These are phyloP conservation scores for Umbelopsis isabellina DNA, from an alignment of 192 early-diverging fungal species.

Conservation along the genomic window DNA sequence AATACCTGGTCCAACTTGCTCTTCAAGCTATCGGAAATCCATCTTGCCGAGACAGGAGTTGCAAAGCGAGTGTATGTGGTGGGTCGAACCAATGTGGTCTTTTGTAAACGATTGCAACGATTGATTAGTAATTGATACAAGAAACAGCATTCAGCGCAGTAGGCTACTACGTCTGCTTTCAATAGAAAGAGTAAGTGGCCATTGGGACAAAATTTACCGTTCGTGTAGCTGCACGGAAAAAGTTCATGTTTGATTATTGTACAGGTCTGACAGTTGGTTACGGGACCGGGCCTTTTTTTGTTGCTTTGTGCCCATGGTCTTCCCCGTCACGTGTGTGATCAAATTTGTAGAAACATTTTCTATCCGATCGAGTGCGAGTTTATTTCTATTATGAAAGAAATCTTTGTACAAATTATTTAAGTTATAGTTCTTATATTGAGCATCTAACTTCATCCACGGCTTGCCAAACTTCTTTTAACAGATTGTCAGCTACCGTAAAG, in stretches of 20 bases:
- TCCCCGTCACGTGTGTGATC: neutral
- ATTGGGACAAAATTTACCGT: constrained; percentile 23
- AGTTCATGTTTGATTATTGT: constrained; percentile 26
- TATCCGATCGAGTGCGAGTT: neutral
- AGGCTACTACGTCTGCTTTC: neutral
- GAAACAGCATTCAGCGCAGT: neutral
- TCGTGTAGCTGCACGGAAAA: constrained; percentile 31
- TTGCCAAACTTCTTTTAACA: constrained; percentile 4
- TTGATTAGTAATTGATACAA: neutral
- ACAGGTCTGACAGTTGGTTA: neutral
- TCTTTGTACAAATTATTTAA: constrained; percentile 8
- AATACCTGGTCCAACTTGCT: constrained; percentile 31
- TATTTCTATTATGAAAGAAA: neutral
- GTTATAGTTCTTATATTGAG: neutral
- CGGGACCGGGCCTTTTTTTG: neutral
- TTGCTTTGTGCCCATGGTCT: neutral
- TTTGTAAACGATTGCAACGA: neutral
- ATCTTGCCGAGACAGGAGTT: constrained; percentile 30
- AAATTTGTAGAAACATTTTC: neutral
- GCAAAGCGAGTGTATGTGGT: constrained; percentile 18
- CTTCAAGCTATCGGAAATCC: constrained; percentile 28
- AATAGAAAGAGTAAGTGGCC: neutral
- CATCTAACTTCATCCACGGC: constrained; percentile 6
- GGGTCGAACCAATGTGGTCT: constrained; percentile 31
- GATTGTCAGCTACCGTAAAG: neutral